Base-by-base conservation (phyloP, 2,329 filamentous ascomycete species). In the Alternaria dauci region DNA sequence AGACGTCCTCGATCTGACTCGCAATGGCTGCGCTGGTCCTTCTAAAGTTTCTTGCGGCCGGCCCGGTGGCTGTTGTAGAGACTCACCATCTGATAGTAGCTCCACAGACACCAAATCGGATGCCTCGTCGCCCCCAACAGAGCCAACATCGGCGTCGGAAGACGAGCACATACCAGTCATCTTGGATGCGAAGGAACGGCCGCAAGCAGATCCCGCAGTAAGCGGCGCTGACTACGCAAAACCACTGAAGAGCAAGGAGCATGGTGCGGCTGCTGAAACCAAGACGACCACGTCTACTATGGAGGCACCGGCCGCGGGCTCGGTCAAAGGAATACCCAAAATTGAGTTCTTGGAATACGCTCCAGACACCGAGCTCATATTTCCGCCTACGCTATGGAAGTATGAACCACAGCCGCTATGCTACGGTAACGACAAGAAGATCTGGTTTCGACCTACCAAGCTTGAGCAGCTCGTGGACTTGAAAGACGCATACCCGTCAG, bases 391-490 rank as follows among this genome's bases (percentile, higher is more conserved):
- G 0, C 82, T 98, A 16, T 92, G 89, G 74, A 95, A 91, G 76
- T 89, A 96, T 70, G 86, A 93, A 44, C 88, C 93, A 71, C 89
- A 85, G 62, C 89, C 94, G 0, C 79, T 98, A 30, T 90, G 90
- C 0, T 95, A 97, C 78, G 94, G 94, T 5, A 97, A 97, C 77
- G 96, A 96, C 81, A 87, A 89, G 63, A 97, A 97, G 82, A 89
- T 86, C 70, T 98, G 95, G 94, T 95, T 94, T 76, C 86, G 94
- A 14, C 95, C 94, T 0, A 90, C 93, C 26, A 97, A 90, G 0
- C 78, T 98, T 6, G 85, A 91, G 23, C 93, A 98, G 74, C 83
- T 98, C 9, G 83, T 97, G 14, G 89, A 96, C 73, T 93, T 98
- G 79, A 98, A 97, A 82, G 88, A 86, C 69, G 88, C 87, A 0